These are phyloP conservation scores for Malus sieversii DNA, from an alignment of 306 rosid genomes.

Conservation along the genomic window DNA sequence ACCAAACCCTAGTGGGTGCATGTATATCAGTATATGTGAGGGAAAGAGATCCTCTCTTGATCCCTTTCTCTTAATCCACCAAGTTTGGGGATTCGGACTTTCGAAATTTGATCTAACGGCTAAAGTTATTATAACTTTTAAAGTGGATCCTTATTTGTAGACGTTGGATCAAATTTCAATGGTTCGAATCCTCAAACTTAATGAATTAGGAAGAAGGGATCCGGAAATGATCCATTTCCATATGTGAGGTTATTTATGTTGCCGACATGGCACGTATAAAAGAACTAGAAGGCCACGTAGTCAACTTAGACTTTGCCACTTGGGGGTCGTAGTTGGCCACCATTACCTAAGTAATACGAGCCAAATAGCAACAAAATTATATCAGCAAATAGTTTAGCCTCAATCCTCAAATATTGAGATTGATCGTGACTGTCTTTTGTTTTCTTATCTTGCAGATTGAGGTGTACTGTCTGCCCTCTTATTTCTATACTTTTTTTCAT, in stretches of 20 bases:
- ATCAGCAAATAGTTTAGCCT: background rate
- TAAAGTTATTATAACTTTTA: too few relatives aligned
- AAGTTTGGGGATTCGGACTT: rapidly evolving
- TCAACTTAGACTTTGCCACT: conserved; percentile 17
- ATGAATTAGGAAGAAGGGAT: too few relatives aligned
- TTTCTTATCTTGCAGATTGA: conserved; percentile 31
- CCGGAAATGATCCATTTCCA: rapidly evolving
- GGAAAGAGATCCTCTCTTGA: rapidly evolving
- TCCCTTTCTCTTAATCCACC: rapidly evolving
- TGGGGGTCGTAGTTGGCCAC: conserved; percentile 32
- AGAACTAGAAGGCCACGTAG: background rate
- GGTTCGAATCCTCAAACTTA: rapidly evolving
- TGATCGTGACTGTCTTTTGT: conserved; percentile 10
- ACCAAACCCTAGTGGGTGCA: background rate
- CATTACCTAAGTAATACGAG: background rate
- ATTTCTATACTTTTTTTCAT: too few relatives aligned
- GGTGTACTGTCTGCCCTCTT: too few relatives aligned
- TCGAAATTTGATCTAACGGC: background rate
- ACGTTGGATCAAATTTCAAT: too few relatives aligned
- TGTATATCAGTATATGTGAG: too few relatives aligned
- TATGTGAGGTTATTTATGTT: conserved; percentile 22
- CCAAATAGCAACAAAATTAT: background rate
- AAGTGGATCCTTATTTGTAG: background rate
- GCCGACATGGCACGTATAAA: conserved; percentile 61
- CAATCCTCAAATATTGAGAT: background rate